Conservation (phyloP, 371 early-diverging fungal genomes). For the Saksenaea oblongispora region DNA sequence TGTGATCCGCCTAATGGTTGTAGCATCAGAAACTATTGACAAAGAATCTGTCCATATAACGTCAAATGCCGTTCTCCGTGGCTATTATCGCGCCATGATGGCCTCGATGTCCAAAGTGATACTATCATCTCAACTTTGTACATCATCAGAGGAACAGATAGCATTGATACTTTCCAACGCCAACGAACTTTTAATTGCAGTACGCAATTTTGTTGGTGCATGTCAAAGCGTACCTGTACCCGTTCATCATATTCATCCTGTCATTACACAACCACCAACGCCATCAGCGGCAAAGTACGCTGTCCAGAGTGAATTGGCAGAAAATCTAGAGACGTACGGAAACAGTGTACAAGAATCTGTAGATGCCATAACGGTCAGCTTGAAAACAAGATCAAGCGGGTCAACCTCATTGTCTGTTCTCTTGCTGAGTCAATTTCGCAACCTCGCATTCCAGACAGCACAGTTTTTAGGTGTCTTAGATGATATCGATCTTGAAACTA, state of each 20-base stretch:
- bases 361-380: slow-evolving; percentile 26
- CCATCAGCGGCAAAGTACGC: neutral
- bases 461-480: slow-evolving; percentile 33
- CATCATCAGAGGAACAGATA: slow-evolving; percentile 56
- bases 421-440: slow-evolving; percentile 49
- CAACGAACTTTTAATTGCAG: slow-evolving; percentile 24
- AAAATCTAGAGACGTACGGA: slow-evolving; percentile 25
- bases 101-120: slow-evolving; percentile 77
- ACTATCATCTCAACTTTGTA: slow-evolving; percentile 72
- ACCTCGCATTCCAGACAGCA: slow-evolving; percentile 37
- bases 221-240: slow-evolving; percentile 30
- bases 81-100: slow-evolving; percentile 78
- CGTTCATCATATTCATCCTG: slow-evolving; percentile 16
- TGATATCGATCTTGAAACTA: slow-evolving; percentile 23
- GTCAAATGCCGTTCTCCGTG: slow-evolving; percentile 61
- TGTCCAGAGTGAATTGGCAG: slow-evolving; percentile 12
- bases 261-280: neutral
- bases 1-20: slow-evolving; percentile 84
- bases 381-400: slow-evolving; percentile 5
- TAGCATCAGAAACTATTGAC: slow-evolving; percentile 70
- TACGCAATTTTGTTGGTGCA: slow-evolving; percentile 29
- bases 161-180: slow-evolving; percentile 22
- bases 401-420: slow-evolving; percentile 32
- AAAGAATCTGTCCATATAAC: slow-evolving; percentile 61
- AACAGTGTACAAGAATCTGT: slow-evolving; percentile 28